These are phyloP conservation scores for Chrysoporthe puriensis DNA, from an alignment of 2,329 filamentous ascomycete species.

Conservation along the genomic window DNA sequence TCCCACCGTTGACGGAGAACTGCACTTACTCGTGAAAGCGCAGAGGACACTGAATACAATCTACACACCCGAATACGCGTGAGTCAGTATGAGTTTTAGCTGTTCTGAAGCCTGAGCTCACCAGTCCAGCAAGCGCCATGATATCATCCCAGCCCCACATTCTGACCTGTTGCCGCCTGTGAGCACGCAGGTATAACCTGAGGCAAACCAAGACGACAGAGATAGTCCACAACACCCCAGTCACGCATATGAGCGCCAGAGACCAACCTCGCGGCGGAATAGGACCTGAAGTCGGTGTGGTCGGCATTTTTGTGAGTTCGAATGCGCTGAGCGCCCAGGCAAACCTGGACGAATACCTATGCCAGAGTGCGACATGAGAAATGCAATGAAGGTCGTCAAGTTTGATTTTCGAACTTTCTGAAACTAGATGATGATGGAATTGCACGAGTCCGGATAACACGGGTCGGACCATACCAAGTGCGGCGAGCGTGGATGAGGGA, in stretches of 20 bases:
- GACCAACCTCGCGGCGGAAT: not conserved
- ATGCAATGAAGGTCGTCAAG: not conserved
- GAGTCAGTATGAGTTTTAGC: not conserved
- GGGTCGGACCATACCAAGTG: not conserved
- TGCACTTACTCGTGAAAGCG: not conserved
- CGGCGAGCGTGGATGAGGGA: not conserved
- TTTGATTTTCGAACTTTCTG: not conserved
- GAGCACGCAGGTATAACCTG: not conserved
- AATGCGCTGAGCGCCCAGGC: not conserved
- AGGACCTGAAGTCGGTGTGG: not conserved
- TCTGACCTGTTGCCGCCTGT: not conserved
- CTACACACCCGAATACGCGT: not conserved
- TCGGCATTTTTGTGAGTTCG: not conserved
- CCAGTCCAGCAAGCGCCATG: not conserved
- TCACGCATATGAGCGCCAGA: not conserved
- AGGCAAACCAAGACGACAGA: not conserved
- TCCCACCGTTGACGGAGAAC: not conserved
- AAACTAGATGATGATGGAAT: not conserved
- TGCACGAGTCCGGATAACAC: not conserved
- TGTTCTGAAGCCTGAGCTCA: not conserved
- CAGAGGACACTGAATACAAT: not conserved
- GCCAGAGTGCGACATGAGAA: not conserved
- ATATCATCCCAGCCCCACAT: slow-evolving; percentile 1
- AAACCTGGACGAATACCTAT: not conserved
- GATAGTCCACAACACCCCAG: not conserved